Evolutionary conservation across 352 stramenopile genomes (phyloP), one percentile per base, ranked within the genome.

Genomic region (Elongisporangium anandrum): DNA sequence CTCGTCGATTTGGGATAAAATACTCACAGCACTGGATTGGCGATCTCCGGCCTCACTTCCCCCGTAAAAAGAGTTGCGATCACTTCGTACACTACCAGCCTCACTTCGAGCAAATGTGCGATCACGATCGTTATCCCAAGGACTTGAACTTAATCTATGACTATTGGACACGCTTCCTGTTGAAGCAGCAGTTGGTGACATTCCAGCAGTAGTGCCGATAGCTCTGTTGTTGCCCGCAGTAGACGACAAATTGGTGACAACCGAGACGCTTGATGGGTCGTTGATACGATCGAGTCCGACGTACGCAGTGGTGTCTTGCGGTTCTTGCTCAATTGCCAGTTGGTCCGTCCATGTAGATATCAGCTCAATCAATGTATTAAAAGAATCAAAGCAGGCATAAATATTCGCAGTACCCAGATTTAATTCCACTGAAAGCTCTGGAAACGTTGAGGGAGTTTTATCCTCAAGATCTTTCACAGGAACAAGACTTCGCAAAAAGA

Each of bases 381-480:
- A 96, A 26, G 87, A 96, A 69, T 96, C 87, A 65, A 94, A 96
- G 34, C 87, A 96, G 16, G 84, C 84, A 60, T 96, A 94, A 63
- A 96, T 87, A 69, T 94, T 93, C 10, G 85, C 81, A 16, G 85
- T 94, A 6, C 87, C 87, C 20, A 96, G 54, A 50, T 79, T 94
- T 49, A 96, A 62, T 58, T 96, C 87, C 50, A 94, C 71, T 3
- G 85, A 88, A 47, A 96, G 38, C 61, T 96, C 83, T 7, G 83
- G 85, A 15, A 81, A 81, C 2, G 69, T 52, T n/a, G 77, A 75
- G 0, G 70, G 50, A 13, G 65, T 52, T 50, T 81, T 85, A 2
- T 81, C 60, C 54, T 84, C 63, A 10, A 45, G 50, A 29, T 24
- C 56, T 38, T 38, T 69, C 4, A 68, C 67, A 58, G 69, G 74